Evolutionary conservation across 1,139 yeast genomes (phyloP), one percentile per base, ranked within the genome.

Genomic region (Zygosaccharomyces sapae): DNA sequence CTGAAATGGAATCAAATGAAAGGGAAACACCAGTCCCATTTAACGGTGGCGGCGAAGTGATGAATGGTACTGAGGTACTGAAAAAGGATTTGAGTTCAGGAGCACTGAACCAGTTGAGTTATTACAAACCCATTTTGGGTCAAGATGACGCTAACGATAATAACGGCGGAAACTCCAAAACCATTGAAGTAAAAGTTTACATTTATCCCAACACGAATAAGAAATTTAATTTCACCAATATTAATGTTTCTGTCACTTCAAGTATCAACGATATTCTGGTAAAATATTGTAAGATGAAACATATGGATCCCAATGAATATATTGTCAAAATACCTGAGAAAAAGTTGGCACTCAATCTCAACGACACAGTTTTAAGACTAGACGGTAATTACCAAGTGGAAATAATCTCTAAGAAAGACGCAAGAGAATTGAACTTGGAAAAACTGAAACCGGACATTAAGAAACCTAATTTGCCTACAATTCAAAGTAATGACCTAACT

Each of bases 11-110:
- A n/a, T 39, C 63, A 33, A 71, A 73, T 56, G 72, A 67, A 61
- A 62, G 51, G 20, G 55, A 58, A 1, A 75, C 86, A 0, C 90
- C 92, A 1, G 66, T 80, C 22, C 80, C 86, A 0, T 67, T 51
- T 76, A 74, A 54, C 67, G 68, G 52, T 3, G 53, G 52, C 33
- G 58, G 55, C 10, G 53, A 54, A 22, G 39, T 53, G 8, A 42
- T 48, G 2, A 48, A 40, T 29, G 50, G 39, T 24, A 31, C 36
- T 25, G 45, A 36, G 8, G 37, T 40, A 8, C 5, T 18, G 22
- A 22, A 9, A 8, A 33, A 38, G 31, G 29, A 35, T 6, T 29
- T 29, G 5, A 47, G 37, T 19, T 38, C 45, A 2, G 44, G 39
- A 16, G 57, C 53, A 3, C 46, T 62, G 9, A 63, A 62, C 20